Evolutionary conservation across 331 rosid genomes (phyloP).

Genomic region (Malus hybrid): DNA sequence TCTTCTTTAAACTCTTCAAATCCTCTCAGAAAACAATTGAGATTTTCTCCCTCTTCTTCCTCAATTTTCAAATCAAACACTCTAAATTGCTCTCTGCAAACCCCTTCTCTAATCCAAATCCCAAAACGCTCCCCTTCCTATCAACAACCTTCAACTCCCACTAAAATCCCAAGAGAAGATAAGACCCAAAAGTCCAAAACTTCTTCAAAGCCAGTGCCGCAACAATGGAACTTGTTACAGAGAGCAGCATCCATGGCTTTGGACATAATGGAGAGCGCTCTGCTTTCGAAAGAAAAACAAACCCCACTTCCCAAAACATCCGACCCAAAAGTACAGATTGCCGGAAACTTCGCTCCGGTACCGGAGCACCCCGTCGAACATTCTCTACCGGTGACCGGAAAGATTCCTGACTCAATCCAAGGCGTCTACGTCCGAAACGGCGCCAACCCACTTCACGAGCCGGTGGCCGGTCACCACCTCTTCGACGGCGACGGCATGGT

Average conservation of each 20-base stretch:
- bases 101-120: slow-evolving; percentile 34
- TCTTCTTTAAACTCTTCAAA: not conserved
- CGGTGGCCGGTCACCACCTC: slow-evolving; percentile 83
- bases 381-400: slow-evolving; percentile 43
- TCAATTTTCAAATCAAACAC: not conserved
- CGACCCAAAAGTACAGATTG: slow-evolving; percentile 80
- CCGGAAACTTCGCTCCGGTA: slow-evolving; percentile 94
- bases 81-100: slow-evolving; percentile 44
- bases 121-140: slow-evolving; percentile 30
- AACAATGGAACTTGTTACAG: slow-evolving; percentile 48
- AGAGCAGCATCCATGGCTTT: slow-evolving; percentile 53
- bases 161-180: not conserved
- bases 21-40: not conserved
- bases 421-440: slow-evolving; percentile 91
- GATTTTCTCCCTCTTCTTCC: not conserved
- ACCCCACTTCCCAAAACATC: slow-evolving; percentile 77
- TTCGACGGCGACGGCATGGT: slow-evolving; percentile 99
- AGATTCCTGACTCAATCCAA: slow-evolving; percentile 63
- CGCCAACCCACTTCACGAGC: slow-evolving; percentile 83
- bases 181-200: not conserved
- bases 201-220: slow-evolving; percentile 2
- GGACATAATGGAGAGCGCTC: slow-evolving; percentile 48
- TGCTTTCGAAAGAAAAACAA: slow-evolving; percentile 43
- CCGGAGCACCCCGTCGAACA: slow-evolving; percentile 46
- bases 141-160: slow-evolving; percentile 9